Percentiles rank a stretch among this genome's conserved stretches.
These are phyloP conservation scores for Phytophthora palmivora DNA, from an alignment of 352 stramenopile genomes.

Conservation along the genomic window DNA sequence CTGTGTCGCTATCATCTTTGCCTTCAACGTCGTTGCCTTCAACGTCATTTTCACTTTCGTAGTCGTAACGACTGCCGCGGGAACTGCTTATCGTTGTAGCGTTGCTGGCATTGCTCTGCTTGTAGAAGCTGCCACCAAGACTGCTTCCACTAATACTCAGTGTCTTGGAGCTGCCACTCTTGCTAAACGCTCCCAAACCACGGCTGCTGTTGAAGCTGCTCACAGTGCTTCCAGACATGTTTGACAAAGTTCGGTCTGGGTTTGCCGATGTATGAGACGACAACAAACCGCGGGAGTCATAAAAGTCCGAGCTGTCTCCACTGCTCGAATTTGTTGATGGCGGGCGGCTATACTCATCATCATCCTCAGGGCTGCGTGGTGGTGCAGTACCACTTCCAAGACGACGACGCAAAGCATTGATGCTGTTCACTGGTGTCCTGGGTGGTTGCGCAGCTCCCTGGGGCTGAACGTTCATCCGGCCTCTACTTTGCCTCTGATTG, in stretches of 20 bases:
- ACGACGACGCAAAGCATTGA: conserved; percentile 33
- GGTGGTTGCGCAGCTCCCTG: conserved; percentile 26
- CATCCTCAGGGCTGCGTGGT: conserved; percentile 21
- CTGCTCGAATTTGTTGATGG: conserved; percentile 48
- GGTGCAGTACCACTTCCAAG: conserved; percentile 20
- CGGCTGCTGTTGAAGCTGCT: conserved; percentile 43
- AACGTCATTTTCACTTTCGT: conserved; percentile 41
- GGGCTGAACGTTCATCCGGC: conserved; percentile 22
- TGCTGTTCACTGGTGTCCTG: conserved; percentile 24
- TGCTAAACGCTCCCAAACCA: conserved; percentile 32
- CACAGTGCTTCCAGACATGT: conserved; percentile 37
- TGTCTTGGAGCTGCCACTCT: conserved; percentile 45
- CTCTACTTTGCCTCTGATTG: conserved; percentile 27
- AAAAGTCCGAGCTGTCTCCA: conserved; percentile 45
- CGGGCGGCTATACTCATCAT: conserved; percentile 36
- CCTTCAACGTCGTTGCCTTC: conserved; percentile 33
- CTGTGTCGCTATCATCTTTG: conserved; percentile 34
- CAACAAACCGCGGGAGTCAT: conserved; percentile 45
- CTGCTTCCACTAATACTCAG: conserved; percentile 46
- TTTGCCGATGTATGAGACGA: conserved; percentile 20
- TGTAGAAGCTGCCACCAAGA: conserved; percentile 45
- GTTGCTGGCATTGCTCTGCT: conserved; percentile 44
- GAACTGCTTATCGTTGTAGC: conserved; percentile 43
- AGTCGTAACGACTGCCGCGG: conserved; percentile 39
- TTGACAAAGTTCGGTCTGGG: conserved; percentile 35